These are phyloP conservation scores for Euphorbia schlechtendalii DNA, from an alignment of 441 rosid genomes.

Conservation along the genomic window DNA sequence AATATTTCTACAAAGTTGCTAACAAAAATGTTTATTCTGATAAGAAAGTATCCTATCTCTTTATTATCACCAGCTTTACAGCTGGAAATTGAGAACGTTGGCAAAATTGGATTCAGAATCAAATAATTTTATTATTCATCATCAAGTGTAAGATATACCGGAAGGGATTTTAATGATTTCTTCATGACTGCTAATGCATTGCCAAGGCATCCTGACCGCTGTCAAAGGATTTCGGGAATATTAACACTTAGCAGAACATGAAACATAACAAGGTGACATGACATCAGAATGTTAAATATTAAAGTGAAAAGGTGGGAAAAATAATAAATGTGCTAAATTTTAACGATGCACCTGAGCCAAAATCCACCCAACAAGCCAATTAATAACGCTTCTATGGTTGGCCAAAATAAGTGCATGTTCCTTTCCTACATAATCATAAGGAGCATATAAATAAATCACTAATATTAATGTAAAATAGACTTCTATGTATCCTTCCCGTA, in stretches of 20 bases:
- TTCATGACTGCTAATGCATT: no score
- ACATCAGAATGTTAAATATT: no score
- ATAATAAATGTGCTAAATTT: no score
- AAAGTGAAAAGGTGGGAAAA: no score
- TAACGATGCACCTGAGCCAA: slow-evolving; percentile 55
- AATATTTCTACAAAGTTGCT: not conserved
- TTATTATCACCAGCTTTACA: slow-evolving; percentile 2
- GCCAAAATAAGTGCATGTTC: slow-evolving; percentile 67
- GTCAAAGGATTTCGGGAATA: slow-evolving; percentile 24
- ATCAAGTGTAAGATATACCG: no score
- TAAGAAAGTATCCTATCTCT: slow-evolving; percentile 9
- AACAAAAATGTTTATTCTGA: not conserved
- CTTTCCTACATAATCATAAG: slow-evolving; percentile 47
- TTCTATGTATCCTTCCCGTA: no score
- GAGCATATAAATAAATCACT: slow-evolving; percentile 11
- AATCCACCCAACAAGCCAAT: no score
- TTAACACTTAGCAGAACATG: no score
- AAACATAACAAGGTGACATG: not conserved
- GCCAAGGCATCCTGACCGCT: slow-evolving; percentile 71
- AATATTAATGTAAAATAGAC: no score
- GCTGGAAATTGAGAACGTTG: no score
- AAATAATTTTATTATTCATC: not conserved
- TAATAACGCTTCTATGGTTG: slow-evolving; percentile 77
- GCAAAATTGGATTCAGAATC: no score
- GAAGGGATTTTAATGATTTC: no score